Evolutionary conservation across 139 green algal species (phyloP), one percentile per base, ranked within the genome.

Genomic region (Mesostigma viride): DNA sequence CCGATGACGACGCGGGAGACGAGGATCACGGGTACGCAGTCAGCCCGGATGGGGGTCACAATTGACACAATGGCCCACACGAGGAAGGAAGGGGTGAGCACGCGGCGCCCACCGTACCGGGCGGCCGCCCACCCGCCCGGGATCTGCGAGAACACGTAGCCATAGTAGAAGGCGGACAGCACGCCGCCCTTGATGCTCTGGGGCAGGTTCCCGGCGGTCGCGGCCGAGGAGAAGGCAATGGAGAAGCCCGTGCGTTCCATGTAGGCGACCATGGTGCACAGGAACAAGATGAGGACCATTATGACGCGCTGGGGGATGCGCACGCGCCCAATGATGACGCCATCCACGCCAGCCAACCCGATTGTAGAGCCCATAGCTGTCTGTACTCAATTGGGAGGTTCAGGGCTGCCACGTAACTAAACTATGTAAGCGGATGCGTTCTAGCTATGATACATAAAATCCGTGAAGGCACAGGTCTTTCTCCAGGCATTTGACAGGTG

Each of bases 121-220:
- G 93, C 85, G 2, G 92, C 91, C 0, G 88, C 82, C 84, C 84
- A 95, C 24, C 91, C 90, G n/a, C 92, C 91, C 0, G 92, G 92
- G 40, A 98, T 85, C 67, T 71, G 91, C 5, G 91, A 94, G 1
- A 95, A 31, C 1, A 75, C 92, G 40, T 98, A 98, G 31, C 92
- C 92, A 81, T 89, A 96, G 72, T 91, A 98, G 62, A 98, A 98
- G 6, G 90, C 84, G 0, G 86, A 94, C n/a, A 98, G 72, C 5
- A 98, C 90, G 0, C 73, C 84, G 5, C 91, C 91, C 56, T 95
- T 94, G n/a, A 89, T 73, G 0, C 74, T 73, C 40, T 61, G 46
- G 27, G 31, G 47, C n/a, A 68, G 36, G 34, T 5, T 3, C 24
- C 24, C 51, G 8, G 11, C 8, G 3, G 67, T 75, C 0, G 91